These are phyloP conservation scores for Diplogelasinospora grovesii DNA, from an alignment of 495 filamentous ascomycete species.

Conservation along the genomic window DNA sequence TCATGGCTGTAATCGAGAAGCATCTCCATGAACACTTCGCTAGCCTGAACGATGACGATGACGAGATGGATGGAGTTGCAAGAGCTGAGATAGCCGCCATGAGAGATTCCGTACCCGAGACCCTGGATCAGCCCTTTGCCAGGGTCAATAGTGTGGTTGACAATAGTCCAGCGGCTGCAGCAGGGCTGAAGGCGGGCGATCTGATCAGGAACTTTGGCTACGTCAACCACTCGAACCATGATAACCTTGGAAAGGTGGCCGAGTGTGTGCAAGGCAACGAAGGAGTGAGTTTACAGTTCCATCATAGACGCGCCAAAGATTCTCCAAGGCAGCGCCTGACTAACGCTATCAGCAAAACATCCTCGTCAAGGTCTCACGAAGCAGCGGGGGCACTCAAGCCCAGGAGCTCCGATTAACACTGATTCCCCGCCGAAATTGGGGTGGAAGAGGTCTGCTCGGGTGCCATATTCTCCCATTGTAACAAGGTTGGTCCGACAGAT, in stretches of 20 bases:
- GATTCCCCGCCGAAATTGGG: conserved; percentile 73
- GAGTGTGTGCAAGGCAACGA: conserved; percentile 82
- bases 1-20: conserved; percentile 77
- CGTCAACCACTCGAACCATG: conserved; percentile 75
- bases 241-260: conserved; percentile 74
- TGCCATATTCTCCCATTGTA: conserved; percentile 80
- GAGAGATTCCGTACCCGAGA: conserved; percentile 31
- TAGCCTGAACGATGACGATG: conserved; percentile 33
- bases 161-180: conserved; percentile 73
- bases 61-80: conserved; percentile 3
- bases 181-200: conserved; percentile 82
- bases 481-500: background rate
- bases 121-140: conserved; percentile 70
- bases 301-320: background rate
- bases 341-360: conserved; percentile 50
- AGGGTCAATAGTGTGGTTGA: conserved; percentile 77
- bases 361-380: conserved; percentile 61
- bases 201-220: conserved; percentile 75
- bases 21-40: conserved; percentile 76
- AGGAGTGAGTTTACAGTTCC: conserved; percentile 63
- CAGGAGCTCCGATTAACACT: conserved; percentile 63
- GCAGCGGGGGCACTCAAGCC: conserved; percentile 30
- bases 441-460: conserved; percentile 78
- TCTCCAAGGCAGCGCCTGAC: conserved; percentile 6
- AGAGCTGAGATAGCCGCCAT: conserved; percentile 8